Evolutionary conservation across 2,329 filamentous ascomycete genomes (phyloP).

Genomic region (Fusarium nisikadoi): DNA sequence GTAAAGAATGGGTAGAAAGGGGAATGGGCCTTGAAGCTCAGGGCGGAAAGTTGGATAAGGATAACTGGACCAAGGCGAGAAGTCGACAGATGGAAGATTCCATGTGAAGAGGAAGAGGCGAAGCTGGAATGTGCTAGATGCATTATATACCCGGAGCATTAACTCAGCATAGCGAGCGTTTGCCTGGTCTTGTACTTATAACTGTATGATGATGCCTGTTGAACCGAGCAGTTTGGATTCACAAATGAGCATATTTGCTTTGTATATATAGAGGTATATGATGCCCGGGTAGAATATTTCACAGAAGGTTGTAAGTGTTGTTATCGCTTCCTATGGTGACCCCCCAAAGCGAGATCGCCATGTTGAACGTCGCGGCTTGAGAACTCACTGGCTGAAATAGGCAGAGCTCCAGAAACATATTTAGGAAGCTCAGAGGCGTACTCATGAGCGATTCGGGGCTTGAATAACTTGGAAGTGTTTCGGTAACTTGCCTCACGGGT

Average conservation of each 20-base stretch:
- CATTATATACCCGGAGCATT: conserved; percentile 47
- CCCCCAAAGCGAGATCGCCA: neutral
- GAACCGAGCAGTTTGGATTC: conserved; percentile 15
- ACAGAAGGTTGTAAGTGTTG: too few species aligned
- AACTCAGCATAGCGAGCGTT: conserved; percentile 43
- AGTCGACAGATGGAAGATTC: conserved; percentile 76
- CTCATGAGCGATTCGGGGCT: neutral
- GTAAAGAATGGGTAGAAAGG: conserved; percentile 91
- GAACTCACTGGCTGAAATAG: neutral
- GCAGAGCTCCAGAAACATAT: neutral
- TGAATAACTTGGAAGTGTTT: neutral
- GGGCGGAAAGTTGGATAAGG: conserved; percentile 72
- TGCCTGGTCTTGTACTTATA: conserved; percentile 41
- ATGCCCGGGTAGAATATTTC: neutral
- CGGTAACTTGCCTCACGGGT: neutral
- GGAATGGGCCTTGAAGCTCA: conserved; percentile 73
- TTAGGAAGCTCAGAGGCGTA: neutral
- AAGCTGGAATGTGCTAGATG: conserved; percentile 27
- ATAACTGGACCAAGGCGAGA: conserved; percentile 72
- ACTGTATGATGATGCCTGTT: conserved; percentile 25
- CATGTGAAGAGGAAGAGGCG: conserved; percentile 57
- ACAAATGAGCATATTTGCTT: conserved; percentile 16
- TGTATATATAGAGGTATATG: conserved; percentile 9
- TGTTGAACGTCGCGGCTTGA: too few species aligned
- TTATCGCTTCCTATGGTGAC: neutral